Base-by-base conservation (phyloP, 1,284 basidiomycete species). In the Moesziomyces sp. region DNA sequence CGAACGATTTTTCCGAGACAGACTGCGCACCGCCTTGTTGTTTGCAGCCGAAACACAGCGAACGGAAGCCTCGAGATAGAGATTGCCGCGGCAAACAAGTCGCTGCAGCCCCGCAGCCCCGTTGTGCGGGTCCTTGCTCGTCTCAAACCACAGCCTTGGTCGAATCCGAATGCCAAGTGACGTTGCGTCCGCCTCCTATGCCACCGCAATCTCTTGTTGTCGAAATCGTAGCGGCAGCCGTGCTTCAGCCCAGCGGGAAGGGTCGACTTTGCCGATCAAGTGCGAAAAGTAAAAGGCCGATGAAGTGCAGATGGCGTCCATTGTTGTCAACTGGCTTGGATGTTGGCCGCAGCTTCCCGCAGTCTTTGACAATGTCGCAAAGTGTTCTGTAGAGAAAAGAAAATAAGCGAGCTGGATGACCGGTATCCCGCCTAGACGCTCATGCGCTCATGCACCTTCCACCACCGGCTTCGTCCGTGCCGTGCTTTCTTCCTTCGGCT, bases 371-470 rank as follows among this genome's bases (percentile, higher is more conserved):
- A 47, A 33, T 38, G 13, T 30, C 30, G 46, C 30, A 14, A 16
- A 30, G 46, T 33, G 47, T 46, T 54, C 18, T 54, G 19, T 45
- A n/a, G 8, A 54, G 44, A 45, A 46, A 30, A n/a, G 28, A 44
- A 30, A 45, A n/a, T 46, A 54, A 33, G 44, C 52, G 52, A 54
- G 23, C 18, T 8, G 13, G 38, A 40, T 18, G 6, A 18, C 11
- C 38, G 18, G 38, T 40, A 40, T 18, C 14, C 0, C 18, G 18
- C 38, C 16, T 7, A 18, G 18, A 14, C 14, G 38, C 18, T 16
- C 38, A 18, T 16, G 38, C 16, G 38, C 38, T 16, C 38, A 18
- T 40, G 38, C 38, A 40, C 18, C 38, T 18, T 40, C 16, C 38
- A 18, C 38, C 35, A 38, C 5, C 13, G 35, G 35, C 35, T 18